These are phyloP conservation scores for Phyllosticta ampelicida DNA, from an alignment of 2,329 filamentous ascomycete genomes.

Conservation along the genomic window DNA sequence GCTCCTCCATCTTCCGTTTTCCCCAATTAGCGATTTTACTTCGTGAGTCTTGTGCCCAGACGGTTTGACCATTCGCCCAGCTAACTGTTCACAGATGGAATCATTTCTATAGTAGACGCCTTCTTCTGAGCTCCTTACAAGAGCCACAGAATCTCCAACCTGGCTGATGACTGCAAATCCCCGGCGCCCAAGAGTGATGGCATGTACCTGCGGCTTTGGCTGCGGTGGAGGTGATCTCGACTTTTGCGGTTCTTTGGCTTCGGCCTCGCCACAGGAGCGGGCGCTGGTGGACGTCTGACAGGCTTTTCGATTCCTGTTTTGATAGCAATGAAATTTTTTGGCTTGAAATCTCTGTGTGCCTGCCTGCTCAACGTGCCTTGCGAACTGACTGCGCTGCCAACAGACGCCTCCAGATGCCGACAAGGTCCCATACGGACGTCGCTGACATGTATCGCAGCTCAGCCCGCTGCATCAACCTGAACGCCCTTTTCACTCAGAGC, in stretches of 20 bases:
- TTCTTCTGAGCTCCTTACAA: constrained; percentile 82
- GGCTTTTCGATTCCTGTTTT: constrained; percentile 29
- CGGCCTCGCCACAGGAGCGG: constrained; percentile 68
- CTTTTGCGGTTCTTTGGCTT: constrained; percentile 62
- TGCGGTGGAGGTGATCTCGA: constrained; percentile 93
- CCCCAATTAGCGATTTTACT: neutral
- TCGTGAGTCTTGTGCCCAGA: neutral
- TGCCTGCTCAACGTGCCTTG: neutral
- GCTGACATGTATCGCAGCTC: too few relatives aligned
- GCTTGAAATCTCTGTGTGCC: neutral
- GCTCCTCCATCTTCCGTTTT: too few relatives aligned
- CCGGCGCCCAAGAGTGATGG: constrained; percentile 83
- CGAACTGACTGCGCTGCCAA: too few relatives aligned
- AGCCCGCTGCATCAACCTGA: too few relatives aligned
- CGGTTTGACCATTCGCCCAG: too few relatives aligned
- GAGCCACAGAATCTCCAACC: constrained; percentile 82
- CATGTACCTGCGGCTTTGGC: constrained; percentile 56
- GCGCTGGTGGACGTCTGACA: constrained; percentile 80
- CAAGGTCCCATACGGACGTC: too few relatives aligned
- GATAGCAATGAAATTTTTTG: neutral
- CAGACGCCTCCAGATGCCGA: too few relatives aligned
- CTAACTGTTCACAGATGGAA: constrained; percentile 43
- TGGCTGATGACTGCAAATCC: constrained; percentile 81
- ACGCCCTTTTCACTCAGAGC: neutral
- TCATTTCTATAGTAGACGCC: constrained; percentile 98